Percentiles rank a stretch among this genome's conserved stretches.
These are phyloP conservation scores for Cystobasidium ongulense DNA, from an alignment of 768 basidiomycete genomes.

Conservation along the genomic window DNA sequence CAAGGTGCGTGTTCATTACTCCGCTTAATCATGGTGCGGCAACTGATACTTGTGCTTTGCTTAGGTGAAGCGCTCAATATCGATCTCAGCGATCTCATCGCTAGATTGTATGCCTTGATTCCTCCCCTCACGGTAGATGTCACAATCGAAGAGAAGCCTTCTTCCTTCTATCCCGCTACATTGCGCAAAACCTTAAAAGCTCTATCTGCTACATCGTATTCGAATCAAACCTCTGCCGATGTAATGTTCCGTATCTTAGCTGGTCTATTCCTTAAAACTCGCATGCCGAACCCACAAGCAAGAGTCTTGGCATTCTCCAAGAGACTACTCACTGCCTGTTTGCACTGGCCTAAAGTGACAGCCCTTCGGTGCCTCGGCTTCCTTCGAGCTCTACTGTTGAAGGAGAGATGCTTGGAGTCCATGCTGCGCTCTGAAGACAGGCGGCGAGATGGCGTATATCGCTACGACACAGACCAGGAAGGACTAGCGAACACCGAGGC, in stretches of 20 bases:
- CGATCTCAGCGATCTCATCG: slow-evolving; percentile 81
- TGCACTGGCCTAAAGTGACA: slow-evolving; percentile 67
- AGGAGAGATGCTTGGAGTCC: slow-evolving; percentile 71
- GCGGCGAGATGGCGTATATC: slow-evolving; percentile 72
- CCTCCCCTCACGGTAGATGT: slow-evolving; percentile 61
- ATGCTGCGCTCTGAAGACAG: slow-evolving; percentile 81
- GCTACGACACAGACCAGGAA: slow-evolving; percentile 78
- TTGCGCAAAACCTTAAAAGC: slow-evolving; percentile 32
- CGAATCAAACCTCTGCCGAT: slow-evolving; percentile 45
- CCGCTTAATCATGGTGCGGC: background rate
- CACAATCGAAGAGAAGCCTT: slow-evolving; percentile 56
- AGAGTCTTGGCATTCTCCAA: slow-evolving; percentile 87
- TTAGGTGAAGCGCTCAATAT: slow-evolving; percentile 94
- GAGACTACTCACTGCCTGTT: slow-evolving; percentile 68
- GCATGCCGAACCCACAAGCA: slow-evolving; percentile 55
- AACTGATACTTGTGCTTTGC: slow-evolving; percentile 25
- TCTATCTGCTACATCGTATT: slow-evolving; percentile 37
- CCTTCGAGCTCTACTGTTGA: slow-evolving; percentile 61
- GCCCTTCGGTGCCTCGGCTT: slow-evolving; percentile 66
- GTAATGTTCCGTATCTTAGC: slow-evolving; percentile 79
- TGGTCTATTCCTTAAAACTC: slow-evolving; percentile 69
- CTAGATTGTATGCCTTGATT: slow-evolving; percentile 72
- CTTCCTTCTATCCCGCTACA: slow-evolving; percentile 33
- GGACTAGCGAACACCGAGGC: slow-evolving; percentile 58
- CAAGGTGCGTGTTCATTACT: slow-evolving; percentile 58